Evolutionary conservation across 2,329 filamentous ascomycete genomes (phyloP).

Genomic region (Penicillium aurantiogriseum): DNA sequence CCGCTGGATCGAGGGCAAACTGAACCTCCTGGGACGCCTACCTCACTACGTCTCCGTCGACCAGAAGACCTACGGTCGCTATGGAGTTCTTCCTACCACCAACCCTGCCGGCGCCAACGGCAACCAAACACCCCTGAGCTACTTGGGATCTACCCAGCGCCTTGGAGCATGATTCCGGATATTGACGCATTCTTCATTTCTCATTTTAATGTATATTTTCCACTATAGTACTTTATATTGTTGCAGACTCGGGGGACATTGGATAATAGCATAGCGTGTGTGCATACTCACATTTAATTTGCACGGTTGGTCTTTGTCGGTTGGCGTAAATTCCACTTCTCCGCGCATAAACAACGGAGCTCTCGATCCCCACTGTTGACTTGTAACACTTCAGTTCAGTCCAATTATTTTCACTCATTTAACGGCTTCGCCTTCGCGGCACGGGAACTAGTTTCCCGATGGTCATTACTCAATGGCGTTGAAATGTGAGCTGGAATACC

Average conservation of each 20-base stretch:
- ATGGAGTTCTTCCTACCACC: conserved; percentile 75
- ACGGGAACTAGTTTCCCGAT: conserved; percentile 28
- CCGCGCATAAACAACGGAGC: conserved; percentile 20
- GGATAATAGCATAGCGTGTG: conserved; percentile 24
- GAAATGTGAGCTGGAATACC: conserved; percentile 33
- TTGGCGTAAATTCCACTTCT: conserved; percentile 33
- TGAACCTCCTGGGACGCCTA: conserved; percentile 78
- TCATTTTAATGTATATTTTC: conserved; percentile 36
- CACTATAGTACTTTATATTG: conserved; percentile 16
- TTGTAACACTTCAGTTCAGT: conserved; percentile 7
- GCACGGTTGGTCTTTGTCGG: conserved; percentile 33
- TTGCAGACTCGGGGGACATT: conserved; percentile 4
- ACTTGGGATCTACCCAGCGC: conserved; percentile 63
- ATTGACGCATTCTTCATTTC: conserved; percentile 6
- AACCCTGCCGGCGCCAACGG: conserved; percentile 31
- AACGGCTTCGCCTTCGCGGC: conserved; percentile 13
- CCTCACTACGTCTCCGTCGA: conserved; percentile 94
- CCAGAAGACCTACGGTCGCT: conserved; percentile 91
- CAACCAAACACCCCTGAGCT: conserved; percentile 52
- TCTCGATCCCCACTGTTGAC: conserved; percentile 16
- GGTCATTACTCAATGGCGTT: conserved; percentile 37
- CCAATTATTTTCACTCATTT: conserved; percentile 8
- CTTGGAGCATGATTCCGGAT: conserved; percentile 60
- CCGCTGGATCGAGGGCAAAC: conserved; percentile 81
- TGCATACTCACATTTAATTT: conserved; percentile 22